Evolutionary conservation across 306 rosid species (phyloP).

Genomic region (Macrotyloma uniflorum): DNA sequence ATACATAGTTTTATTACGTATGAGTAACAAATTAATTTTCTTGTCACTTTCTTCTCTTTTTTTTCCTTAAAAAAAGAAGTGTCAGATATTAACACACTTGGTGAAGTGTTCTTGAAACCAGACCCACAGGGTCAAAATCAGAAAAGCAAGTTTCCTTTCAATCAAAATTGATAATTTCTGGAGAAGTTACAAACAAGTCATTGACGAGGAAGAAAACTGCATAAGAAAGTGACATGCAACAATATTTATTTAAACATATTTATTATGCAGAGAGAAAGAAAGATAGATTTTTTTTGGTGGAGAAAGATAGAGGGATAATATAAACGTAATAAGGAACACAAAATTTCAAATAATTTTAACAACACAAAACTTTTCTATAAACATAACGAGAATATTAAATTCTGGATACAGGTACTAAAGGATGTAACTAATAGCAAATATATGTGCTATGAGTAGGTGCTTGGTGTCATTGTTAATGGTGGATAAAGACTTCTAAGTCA

Average conservation of each 20-base stretch:
- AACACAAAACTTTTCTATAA: too few relatives aligned
- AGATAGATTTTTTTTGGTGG: neutral
- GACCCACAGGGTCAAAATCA: neutral
- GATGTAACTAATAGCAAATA: neutral
- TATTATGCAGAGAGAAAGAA: neutral
- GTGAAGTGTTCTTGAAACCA: neutral
- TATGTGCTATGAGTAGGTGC: neutral
- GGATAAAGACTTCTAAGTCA: neutral
- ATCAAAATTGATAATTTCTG: neutral
- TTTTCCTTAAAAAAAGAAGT: too few relatives aligned
- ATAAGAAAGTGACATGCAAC: neutral
- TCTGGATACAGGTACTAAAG: neutral
- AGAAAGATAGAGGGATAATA: neutral
- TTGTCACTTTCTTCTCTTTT: too few relatives aligned
- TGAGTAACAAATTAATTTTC: too few relatives aligned
- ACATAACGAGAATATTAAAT: neutral
- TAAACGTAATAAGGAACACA: neutral
- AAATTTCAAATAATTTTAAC: neutral
- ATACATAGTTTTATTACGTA: too few relatives aligned
- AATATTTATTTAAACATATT: neutral
- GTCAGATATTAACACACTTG: neutral
- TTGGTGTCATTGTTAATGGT: neutral
- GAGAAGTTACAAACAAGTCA: neutral
- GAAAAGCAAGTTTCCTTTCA: neutral
- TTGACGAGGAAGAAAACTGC: neutral